Evolutionary conservation across 1,139 yeast genomes (phyloP), one percentile per base, ranked within the genome.

Genomic region (Yamadazyma blattariae): DNA sequence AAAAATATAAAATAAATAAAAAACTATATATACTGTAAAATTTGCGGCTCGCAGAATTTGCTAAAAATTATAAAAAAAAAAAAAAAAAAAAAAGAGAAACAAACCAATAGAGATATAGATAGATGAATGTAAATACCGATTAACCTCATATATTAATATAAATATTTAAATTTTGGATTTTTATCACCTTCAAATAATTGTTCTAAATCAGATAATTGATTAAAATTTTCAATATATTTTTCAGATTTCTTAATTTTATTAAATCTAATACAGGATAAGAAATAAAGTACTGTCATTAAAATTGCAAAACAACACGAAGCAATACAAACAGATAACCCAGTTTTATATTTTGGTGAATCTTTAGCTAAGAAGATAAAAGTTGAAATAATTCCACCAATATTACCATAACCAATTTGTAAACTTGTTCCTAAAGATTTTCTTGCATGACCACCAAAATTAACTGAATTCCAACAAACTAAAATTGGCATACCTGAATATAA

Each of bases 381-480:
- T 11, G 90, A 67, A 42, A 84, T 74, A 51, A 84, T 84, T 51
- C 92, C 94, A 42, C 94, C 94, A 52, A 82, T 80, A 59, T 85
- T 84, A 44, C 92, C 94, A 54, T 83, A 82, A 2, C 92, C 94
- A 46, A 85, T 75, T 51, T 81, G 85, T 71, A 81, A 79, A 2
- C 86, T 88, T 13, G 88, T 77, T 35, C 86, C 87, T 15, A 82
- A 82, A 23, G 84, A 69, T 47, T 82, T 79, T 55, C 90, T 69
- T 37, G 77, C 62, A 53, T 83, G 90, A 25, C 90, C 88, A 8
- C 82, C 77, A 46, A 77, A 74, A 51, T 82, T 82, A 53, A 82
- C 67, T 12, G 82, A 73, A 13, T 67, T 67, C 87, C 90, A 81
- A 59, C 94, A 83, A 15, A 85, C 79, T 21, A 82, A 57, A 18